Percentiles rank a stretch among this genome's conserved stretches.
Evolutionary conservation across 305 asterid genomes (phyloP).

Genomic region (Fraxinus floribunda): DNA sequence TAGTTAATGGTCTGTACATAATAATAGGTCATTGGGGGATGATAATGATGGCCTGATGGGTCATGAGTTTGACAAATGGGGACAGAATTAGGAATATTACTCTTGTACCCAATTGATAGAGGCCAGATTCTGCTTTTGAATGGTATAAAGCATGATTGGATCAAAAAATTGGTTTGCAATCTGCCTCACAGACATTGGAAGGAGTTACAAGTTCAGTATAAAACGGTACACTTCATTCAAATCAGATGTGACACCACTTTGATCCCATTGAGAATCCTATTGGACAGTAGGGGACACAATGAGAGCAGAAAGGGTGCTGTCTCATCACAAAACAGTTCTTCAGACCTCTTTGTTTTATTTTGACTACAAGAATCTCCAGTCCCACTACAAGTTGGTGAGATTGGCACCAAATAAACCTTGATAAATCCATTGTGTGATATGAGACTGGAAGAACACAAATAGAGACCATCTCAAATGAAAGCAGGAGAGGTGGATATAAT

Average conservation of each 20-base stretch:
- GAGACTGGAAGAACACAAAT: slow-evolving; percentile 14
- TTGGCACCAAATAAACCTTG: background rate
- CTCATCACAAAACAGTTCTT: background rate
- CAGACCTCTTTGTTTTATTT: background rate
- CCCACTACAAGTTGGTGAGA: background rate
- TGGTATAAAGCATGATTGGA: background rate
- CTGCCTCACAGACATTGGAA: background rate
- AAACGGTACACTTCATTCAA: background rate
- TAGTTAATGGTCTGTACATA: background rate
- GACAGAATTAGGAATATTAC: background rate
- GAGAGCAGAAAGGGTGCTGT: background rate
- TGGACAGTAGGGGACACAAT: background rate
- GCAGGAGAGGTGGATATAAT: background rate
- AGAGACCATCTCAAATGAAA: background rate
- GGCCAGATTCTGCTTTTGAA: background rate
- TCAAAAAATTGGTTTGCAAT: background rate
- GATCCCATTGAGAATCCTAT: background rate
- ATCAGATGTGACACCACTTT: background rate
- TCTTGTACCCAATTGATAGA: background rate
- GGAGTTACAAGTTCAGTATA: background rate
- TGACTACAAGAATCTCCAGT: background rate
- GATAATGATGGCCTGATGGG: background rate
- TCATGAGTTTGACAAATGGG: background rate
- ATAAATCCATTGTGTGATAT: background rate
- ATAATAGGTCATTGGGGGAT: background rate